Evolutionary conservation across 352 stramenopile genomes (phyloP), one percentile per base, ranked within the genome.

Genomic region (Halophytophthora batemanensis): DNA sequence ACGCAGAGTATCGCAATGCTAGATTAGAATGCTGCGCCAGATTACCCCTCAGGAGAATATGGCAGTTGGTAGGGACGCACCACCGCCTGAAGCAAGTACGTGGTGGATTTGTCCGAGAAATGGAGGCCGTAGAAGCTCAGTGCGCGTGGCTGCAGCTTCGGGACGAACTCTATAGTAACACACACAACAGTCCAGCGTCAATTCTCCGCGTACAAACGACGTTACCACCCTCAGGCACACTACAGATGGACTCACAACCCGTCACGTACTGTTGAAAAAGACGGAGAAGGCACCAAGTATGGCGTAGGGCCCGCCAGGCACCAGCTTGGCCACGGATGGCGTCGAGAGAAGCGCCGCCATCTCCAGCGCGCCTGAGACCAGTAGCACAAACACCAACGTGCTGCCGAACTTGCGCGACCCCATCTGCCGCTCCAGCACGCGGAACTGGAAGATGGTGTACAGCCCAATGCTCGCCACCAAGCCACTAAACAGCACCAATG

Each of bases 381-480:
- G 29, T 49, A 87, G 55, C 22, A 87, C 59, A 40, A 88, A 92
- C 37, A 91, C 60, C 15, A 87, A 28, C 6, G 89, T 36, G 49
- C 81, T 93, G 25, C 84, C 82, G 47, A 93, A 95, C 53, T 95
- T 95, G 45, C 82, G 77, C 50, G 84, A 93, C 12, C 84, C 84
- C 78, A 95, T 74, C 64, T 92, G 65, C 2, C 84, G 71, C 56
- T 95, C 84, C 17, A 95, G 58, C 19, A 92, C 65, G 39, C 84
- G 80, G 61, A 87, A 93, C 69, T 92, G 80, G 69, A 91, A 95
- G 51, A 95, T 72, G 40, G 85, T 64, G 49, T 95, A 95, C 37
- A 95, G 68, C 6, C 84, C 84, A 43, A 95, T 71, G 1, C 82
- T 85, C 33, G 82, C 82, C 0, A 79, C 80, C 19, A 95, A 56